Evolutionary conservation across 495 filamentous ascomycete genomes (phyloP), one percentile per base, ranked within the genome.

Genomic region (Penicillium flavigenum): DNA sequence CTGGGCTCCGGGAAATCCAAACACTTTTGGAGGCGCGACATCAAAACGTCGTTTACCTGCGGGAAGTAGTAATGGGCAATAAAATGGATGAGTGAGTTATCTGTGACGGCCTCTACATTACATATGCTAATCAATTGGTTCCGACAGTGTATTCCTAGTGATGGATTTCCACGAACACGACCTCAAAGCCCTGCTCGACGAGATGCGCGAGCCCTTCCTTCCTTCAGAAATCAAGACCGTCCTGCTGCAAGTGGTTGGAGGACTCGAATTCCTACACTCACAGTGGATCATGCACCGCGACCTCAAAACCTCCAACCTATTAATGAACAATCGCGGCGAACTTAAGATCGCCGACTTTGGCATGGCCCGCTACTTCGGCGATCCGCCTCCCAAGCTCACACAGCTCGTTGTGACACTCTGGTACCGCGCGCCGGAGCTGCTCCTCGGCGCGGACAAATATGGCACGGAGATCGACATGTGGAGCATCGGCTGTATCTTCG

Each of bases 101-200:
- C 39, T 50, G 20, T 14, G 27, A 12, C 29, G 2, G 16, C 0
- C 7, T 20, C n/a, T 19, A 3, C 2, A 12, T 12, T 5, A 19
- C 11, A 17, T 22, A 36, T 19, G 34, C 59, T 64, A 49, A 64
- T 34, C 16, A 46, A 44, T 61, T 62, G 32, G 52, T 59, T 50
- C 50, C 54, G 61, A 66, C 69, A 92, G 90, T 77, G 86, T 96
- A 60, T 98, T 88, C 78, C 86, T 98, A 48, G 94, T 98, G 56
- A 92, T 98, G 84, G 92, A 96, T 72, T 98, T 98, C 76, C 79
- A 96, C 67, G 93, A 97, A 79, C 94, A 98, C 79, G 94, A 98
- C 72, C 88, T 98, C 58, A 96, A 96, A 76, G 89, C 89, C 56
- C 82, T 98, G 56, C 88, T 93, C 58, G 89, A 95, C 62, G 89